These are phyloP conservation scores for Triangularia setosa DNA, from an alignment of 2,329 filamentous ascomycete species.

Conservation along the genomic window DNA sequence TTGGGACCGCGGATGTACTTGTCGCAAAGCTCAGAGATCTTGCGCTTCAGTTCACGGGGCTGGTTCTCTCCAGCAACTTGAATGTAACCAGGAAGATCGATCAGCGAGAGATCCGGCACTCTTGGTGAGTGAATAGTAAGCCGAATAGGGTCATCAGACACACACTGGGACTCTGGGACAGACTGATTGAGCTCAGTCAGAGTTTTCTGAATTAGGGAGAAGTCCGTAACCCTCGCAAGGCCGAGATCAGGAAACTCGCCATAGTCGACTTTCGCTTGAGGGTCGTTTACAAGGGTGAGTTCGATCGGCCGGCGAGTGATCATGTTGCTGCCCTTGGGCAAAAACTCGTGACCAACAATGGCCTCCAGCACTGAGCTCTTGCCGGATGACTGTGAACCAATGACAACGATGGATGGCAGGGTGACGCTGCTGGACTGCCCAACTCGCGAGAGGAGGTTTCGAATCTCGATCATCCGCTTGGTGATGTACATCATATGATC, in stretches of 20 bases:
- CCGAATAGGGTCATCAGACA: slow-evolving; percentile 95
- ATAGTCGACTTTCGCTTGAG: slow-evolving; percentile 80
- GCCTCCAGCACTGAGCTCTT: slow-evolving; percentile 97
- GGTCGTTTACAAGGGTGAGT: slow-evolving; percentile 91
- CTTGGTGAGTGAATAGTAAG: slow-evolving; percentile 93
- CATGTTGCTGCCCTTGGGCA: slow-evolving; percentile 99
- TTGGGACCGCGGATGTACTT: slow-evolving; percentile 98
- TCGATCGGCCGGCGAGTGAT: slow-evolving; percentile 95
- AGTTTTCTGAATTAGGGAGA: slow-evolving; percentile 85
- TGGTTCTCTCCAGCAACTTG: slow-evolving; percentile 92
- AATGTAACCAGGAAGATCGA: slow-evolving; percentile 95
- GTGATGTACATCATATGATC: slow-evolving; percentile 99
- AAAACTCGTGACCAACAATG: slow-evolving; percentile 94
- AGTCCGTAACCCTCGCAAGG: slow-evolving; percentile 85
- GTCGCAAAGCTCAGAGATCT: slow-evolving; percentile 93
- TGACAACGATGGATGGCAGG: slow-evolving; percentile 96
- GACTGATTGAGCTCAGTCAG: slow-evolving; percentile 92
- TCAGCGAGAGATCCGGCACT: slow-evolving; percentile 90
- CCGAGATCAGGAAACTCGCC: slow-evolving; percentile 94
- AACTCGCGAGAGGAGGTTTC: slow-evolving; percentile 84
- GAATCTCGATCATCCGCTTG: slow-evolving; percentile 99
- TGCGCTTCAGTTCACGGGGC: slow-evolving; percentile 85
- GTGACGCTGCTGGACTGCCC: slow-evolving; percentile 87
- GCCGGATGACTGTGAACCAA: slow-evolving; percentile 95
- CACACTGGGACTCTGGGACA: slow-evolving; percentile 85